Evolutionary conservation across 192 early-diverging fungal genomes (phyloP).

Genomic region (Coemansia sp.): DNA sequence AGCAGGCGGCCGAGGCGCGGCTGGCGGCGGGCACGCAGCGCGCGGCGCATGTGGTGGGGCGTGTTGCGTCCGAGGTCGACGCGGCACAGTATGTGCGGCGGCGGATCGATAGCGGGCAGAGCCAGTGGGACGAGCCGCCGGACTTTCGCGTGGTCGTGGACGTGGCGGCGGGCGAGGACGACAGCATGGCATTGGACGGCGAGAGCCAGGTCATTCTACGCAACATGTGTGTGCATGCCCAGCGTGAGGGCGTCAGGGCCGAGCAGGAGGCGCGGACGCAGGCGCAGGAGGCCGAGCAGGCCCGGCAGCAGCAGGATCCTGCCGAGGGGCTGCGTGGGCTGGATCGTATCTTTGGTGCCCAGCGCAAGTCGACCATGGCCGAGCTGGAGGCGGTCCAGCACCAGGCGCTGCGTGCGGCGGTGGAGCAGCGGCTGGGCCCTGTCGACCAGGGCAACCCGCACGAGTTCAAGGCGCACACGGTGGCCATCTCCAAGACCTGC

Average conservation of each 20-base stretch:
- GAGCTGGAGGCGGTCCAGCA: slow-evolving; percentile 39
- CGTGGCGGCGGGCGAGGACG: slow-evolving; percentile 27
- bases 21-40: slow-evolving; percentile 8
- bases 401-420: slow-evolving; percentile 20
- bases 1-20: slow-evolving; percentile 14
- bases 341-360: slow-evolving; percentile 10
- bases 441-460: slow-evolving; percentile 32
- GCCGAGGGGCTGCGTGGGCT: slow-evolving; percentile 5
- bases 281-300: slow-evolving; percentile 13
- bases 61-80: slow-evolving; percentile 18
- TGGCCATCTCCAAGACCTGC: slow-evolving; percentile 38
- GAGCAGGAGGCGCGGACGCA: slow-evolving; percentile 20
- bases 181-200: slow-evolving; percentile 17
- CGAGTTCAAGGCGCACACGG: slow-evolving; percentile 33
- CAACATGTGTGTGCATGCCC: slow-evolving; percentile 29
- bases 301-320: slow-evolving; percentile 3
- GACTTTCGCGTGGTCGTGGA: slow-evolving; percentile 44
- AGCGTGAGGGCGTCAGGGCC: slow-evolving; percentile 7
- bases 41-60: slow-evolving; percentile 13
- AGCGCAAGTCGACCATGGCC: slow-evolving; percentile 23
- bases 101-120: slow-evolving; percentile 20
- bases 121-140: slow-evolving; percentile 41
- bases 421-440: slow-evolving; percentile 33
- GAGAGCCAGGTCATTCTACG: slow-evolving; percentile 40
- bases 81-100: slow-evolving; percentile 25